Evolutionary conservation across 192 early-diverging fungal species (phyloP).

Genomic region (Coemansia sp.): DNA sequence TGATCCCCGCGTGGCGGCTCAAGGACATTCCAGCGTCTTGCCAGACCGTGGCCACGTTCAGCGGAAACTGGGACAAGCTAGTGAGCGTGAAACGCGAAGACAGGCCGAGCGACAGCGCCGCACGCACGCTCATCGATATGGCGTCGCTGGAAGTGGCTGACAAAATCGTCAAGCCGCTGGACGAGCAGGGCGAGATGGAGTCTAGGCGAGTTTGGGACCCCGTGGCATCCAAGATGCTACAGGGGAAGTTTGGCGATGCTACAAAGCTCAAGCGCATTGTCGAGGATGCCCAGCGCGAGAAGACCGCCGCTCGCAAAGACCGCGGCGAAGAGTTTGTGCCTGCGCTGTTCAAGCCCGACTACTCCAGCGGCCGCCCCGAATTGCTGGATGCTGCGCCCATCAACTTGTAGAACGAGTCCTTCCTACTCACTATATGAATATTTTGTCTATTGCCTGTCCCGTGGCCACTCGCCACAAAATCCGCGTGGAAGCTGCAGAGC

Average conservation of each 20-base stretch:
- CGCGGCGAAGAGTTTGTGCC: slow-evolving; percentile 58
- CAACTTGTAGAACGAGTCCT: slow-evolving; percentile 27
- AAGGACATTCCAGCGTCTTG: slow-evolving; percentile 61
- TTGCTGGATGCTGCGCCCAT: slow-evolving; percentile 42
- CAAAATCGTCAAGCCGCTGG: slow-evolving; percentile 61
- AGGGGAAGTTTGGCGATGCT: slow-evolving; percentile 61
- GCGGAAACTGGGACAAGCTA: slow-evolving; percentile 69
- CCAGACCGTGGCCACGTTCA: slow-evolving; percentile 60
- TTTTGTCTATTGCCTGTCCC: neutral
- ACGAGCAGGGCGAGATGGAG: slow-evolving; percentile 66
- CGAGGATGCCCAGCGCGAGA: slow-evolving; percentile 67
- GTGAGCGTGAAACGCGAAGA: slow-evolving; percentile 44
- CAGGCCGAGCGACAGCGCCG: neutral
- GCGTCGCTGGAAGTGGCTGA: slow-evolving; percentile 44
- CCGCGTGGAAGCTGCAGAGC: neutral
- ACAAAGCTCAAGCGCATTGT: slow-evolving; percentile 68
- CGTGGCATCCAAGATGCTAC: slow-evolving; percentile 63
- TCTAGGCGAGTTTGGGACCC: slow-evolving; percentile 65
- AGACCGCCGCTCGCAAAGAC: slow-evolving; percentile 55
- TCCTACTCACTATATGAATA: neutral
- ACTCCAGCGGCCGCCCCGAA: slow-evolving; percentile 53
- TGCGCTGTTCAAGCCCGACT: slow-evolving; percentile 63
- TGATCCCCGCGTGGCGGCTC: slow-evolving; percentile 49
- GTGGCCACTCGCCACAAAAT: neutral
- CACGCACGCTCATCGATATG: slow-evolving; percentile 60